Percentiles rank a stretch among this genome's conserved stretches.
These are phyloP conservation scores for Metarhizium album DNA, from an alignment of 2,329 filamentous ascomycete species.

Conservation along the genomic window DNA sequence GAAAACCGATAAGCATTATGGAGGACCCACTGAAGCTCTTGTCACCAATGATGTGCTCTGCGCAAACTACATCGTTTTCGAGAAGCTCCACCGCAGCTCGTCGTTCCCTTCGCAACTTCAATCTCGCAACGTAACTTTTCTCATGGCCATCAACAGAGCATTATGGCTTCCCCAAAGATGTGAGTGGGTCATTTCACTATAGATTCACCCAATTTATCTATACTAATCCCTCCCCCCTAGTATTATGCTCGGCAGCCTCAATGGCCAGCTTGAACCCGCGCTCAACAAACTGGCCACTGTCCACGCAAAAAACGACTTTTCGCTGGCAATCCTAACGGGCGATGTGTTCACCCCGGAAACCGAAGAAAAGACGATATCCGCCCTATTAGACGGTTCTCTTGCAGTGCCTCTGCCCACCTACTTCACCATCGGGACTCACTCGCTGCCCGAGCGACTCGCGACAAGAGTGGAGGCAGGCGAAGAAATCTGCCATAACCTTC, in stretches of 20 bases:
- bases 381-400: conserved; percentile 63
- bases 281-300: conserved; percentile 73
- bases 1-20: conserved; percentile 24
- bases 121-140: background rate
- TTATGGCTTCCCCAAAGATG: conserved; percentile 40
- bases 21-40: conserved; percentile 1
- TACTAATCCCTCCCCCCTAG: conserved; percentile 26
- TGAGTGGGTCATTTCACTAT: conserved; percentile 16
- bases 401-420: conserved; percentile 74
- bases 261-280: conserved; percentile 64
- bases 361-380: conserved; percentile 46
- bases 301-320: conserved; percentile 80
- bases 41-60: conserved; percentile 20
- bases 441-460: conserved; percentile 61
- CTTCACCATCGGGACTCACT: conserved; percentile 67
- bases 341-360: conserved; percentile 63
- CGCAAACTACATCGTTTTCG: conserved; percentile 24
- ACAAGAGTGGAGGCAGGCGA: conserved; percentile 64
- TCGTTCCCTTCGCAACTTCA: conserved; percentile 4
- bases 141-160: conserved; percentile 1
- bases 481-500: conserved; percentile 79
- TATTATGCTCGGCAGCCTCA: conserved; percentile 72
- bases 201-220: background rate
- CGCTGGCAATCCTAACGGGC: conserved; percentile 73
- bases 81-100: conserved; percentile 1